Conservation (phyloP, 1,139 yeast genomes). For the Suhomyces bokatorum region DNA sequence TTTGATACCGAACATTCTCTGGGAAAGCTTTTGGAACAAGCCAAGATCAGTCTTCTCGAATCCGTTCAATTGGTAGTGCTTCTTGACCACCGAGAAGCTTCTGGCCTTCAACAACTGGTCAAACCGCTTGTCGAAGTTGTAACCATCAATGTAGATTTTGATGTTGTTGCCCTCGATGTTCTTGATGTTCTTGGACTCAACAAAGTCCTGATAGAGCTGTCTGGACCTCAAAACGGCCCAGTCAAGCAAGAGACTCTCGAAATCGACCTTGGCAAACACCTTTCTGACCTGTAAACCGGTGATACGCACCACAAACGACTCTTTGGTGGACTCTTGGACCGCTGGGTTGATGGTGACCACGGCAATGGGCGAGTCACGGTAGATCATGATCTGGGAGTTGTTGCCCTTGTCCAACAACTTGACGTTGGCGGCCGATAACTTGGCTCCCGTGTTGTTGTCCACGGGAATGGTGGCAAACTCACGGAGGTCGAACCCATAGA, state of each 20-base stretch:
- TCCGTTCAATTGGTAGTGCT: slow-evolving; percentile 31
- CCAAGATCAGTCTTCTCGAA: slow-evolving; percentile 31
- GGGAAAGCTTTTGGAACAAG: slow-evolving; percentile 20
- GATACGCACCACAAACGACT: slow-evolving; percentile 48
- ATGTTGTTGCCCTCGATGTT: slow-evolving; percentile 35
- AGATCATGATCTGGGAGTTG: slow-evolving; percentile 56
- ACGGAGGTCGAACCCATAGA: slow-evolving; percentile 57
- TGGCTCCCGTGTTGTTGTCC: slow-evolving; percentile 17
- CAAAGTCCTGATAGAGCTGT: slow-evolving; percentile 36
- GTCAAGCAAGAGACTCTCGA: slow-evolving; percentile 58
- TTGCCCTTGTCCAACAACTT: slow-evolving; percentile 34
- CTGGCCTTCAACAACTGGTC: slow-evolving; percentile 31
- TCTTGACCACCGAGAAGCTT: slow-evolving; percentile 27
- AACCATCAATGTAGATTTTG: slow-evolving; percentile 41
- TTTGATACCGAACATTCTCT: slow-evolving; percentile 41
- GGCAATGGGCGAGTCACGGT: slow-evolving; percentile 71
- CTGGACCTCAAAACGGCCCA: slow-evolving; percentile 58
- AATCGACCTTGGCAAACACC: slow-evolving; percentile 63
- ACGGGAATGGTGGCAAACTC: slow-evolving; percentile 41
- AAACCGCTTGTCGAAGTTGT: slow-evolving; percentile 50
- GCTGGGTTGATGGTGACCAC: slow-evolving; percentile 46
- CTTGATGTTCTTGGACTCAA: slow-evolving; percentile 23
- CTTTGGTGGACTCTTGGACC: slow-evolving; percentile 36
- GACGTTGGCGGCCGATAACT: slow-evolving; percentile 24
- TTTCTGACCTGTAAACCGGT: slow-evolving; percentile 63